Evolutionary conservation across 2,329 filamentous ascomycete genomes (phyloP).

Genomic region (Teratosphaeria zuluensis): DNA sequence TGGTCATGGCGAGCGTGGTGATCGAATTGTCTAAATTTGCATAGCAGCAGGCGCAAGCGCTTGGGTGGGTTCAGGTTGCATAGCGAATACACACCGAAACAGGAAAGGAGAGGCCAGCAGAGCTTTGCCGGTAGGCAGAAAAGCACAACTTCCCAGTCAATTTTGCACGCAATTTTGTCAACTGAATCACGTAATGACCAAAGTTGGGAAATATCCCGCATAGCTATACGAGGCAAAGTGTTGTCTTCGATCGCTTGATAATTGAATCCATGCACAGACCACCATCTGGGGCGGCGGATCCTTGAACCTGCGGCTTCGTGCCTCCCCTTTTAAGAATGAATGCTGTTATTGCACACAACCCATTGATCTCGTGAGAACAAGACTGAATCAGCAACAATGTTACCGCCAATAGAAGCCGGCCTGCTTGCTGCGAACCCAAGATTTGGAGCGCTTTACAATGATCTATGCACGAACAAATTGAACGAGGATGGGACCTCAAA

Average conservation of each 20-base stretch:
- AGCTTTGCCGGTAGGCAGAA: background rate
- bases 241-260: too few species aligned
- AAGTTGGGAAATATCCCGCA: too few species aligned
- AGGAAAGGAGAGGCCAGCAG: background rate
- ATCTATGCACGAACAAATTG: conserved; percentile 34
- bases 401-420: conserved; percentile 31
- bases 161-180: too few species aligned
- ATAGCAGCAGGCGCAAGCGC: background rate
- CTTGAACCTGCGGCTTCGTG: background rate
- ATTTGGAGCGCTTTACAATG: conserved; percentile 37
- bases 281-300: background rate
- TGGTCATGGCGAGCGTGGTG: background rate
- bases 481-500: conserved; percentile 36
- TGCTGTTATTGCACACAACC: background rate
- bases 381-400: conserved; percentile 21
- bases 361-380: background rate
- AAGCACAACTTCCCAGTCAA: too few species aligned
- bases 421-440: conserved; percentile 32
- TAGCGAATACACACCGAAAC: background rate
- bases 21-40: background rate
- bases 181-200: too few species aligned
- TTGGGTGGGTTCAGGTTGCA: background rate
- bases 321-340: background rate
- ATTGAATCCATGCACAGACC: background rate
- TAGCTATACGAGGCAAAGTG: too few species aligned